Base-by-base conservation (phyloP, 2,329 filamentous ascomycete genomes). In the Penicillium sp. region DNA sequence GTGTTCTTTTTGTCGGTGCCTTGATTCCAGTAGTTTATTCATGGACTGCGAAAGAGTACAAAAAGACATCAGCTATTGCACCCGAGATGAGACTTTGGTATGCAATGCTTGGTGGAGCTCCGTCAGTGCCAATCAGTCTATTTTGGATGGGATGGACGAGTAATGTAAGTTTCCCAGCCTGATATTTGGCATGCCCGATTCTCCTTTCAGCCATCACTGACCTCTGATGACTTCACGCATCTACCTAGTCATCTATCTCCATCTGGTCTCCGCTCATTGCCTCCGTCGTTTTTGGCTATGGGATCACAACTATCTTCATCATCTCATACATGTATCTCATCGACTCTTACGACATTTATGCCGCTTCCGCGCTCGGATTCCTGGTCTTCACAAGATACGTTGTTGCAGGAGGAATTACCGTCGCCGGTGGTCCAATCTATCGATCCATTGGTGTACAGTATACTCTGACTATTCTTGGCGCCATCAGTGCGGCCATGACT, bases 101-200 rank as follows among this genome's bases (percentile, higher is more conserved):
- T 44, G 74, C 76, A 3, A 83, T 83, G 67, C 64, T 81, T 1
- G 75, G 77, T 16, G 54, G 75, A 1, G 75, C 79, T 0, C 75
- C 79, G 0, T 69, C 77, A 0, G 74, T 84, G 1, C 81, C 81
- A 0, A 68, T 82, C 21, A 72, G 71, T 3, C 69, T 84, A 5
- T 83, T 85, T 62, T 84, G 81, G 81, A 80, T 85, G 67, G 82
- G 75, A 2, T 84, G 81, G 82, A 82, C 78, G 0, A 50, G 52
- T 16, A 53, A 58, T 41, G 61, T 64, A 54, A 50, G 59, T 48
- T 7, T 18, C 29, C n/a, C n/a, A 27, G 9, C 13, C 6, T 6
- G 34, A 9, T 4, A 36, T 3, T 14, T n/a, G 11, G 5, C 34
- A 10, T 21, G 24, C 18, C 6, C 21, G 7, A 27, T 2, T 27